A percentile compares a stretch with the other conserved stretches of the same genome.
These are phyloP conservation scores for Glycine latifolia DNA, from an alignment of 306 rosid genomes.

Conservation along the genomic window DNA sequence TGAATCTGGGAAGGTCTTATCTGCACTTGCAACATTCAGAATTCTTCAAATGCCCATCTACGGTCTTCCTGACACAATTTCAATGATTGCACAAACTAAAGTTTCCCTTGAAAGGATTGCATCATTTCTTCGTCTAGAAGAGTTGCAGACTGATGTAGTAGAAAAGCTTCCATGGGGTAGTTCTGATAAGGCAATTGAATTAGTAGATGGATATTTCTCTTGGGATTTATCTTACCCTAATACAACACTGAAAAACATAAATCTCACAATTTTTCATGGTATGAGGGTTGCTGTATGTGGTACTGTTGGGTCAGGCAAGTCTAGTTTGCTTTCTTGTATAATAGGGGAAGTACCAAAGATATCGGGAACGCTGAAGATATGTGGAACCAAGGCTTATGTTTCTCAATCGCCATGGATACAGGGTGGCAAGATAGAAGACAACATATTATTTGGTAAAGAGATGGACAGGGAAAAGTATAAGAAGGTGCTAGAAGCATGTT, in stretches of 20 bases:
- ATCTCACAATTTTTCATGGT: conserved; percentile 60
- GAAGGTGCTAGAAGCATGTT: conserved; percentile 82
- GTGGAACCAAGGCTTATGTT: conserved; percentile 88
- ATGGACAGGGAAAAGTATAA: conserved; percentile 78
- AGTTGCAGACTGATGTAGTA: conserved; percentile 64
- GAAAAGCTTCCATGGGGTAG: conserved; percentile 74
- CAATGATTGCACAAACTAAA: conserved; percentile 78
- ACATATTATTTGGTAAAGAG: conserved; percentile 74
- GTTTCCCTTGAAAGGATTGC: conserved; percentile 86
- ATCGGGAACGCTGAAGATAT: conserved; percentile 69
- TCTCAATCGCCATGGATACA: conserved; percentile 96
- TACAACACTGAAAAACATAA: conserved; percentile 64
- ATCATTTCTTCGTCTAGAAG: conserved; percentile 74
- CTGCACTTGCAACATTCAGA: conserved; percentile 83
- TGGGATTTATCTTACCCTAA: conserved; percentile 68
- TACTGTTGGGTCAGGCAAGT: conserved; percentile 88
- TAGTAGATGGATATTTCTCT: conserved; percentile 75
- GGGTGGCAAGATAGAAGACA: conserved; percentile 82
- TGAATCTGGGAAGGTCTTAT: conserved; percentile 87
- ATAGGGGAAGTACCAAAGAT: conserved; percentile 85
- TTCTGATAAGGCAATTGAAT: conserved; percentile 67
- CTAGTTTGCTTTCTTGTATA: conserved; percentile 83
- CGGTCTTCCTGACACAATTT: conserved; percentile 70
- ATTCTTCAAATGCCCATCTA: conserved; percentile 87
- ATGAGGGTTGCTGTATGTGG: conserved; percentile 92